Conservation (phyloP, 208 protist species). For the Tritrichomonas foetus region DNA sequence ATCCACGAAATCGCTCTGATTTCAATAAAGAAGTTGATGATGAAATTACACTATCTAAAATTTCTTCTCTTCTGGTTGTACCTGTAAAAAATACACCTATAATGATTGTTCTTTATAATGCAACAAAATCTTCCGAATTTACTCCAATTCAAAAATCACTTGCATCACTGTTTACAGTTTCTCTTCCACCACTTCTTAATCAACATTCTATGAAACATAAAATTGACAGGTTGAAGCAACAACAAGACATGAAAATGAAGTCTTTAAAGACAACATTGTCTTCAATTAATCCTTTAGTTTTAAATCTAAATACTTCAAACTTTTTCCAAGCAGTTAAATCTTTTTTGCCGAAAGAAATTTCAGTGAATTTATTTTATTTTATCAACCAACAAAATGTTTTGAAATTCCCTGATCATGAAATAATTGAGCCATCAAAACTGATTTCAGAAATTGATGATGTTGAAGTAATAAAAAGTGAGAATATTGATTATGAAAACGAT, state of each 20-base stretch:
- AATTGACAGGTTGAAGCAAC: neutral
- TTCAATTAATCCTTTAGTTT: neutral
- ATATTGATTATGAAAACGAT: too few species aligned
- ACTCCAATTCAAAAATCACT: neutral
- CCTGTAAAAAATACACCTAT: neutral
- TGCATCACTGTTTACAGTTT: neutral
- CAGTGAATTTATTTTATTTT: neutral
- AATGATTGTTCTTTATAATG: neutral
- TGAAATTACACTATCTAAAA: neutral
- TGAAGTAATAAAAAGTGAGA: neutral
- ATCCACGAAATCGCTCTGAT: neutral
- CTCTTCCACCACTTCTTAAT: neutral
- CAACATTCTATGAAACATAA: neutral
- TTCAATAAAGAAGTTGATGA: neutral
- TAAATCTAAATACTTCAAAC: neutral
- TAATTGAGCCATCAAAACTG: neutral
- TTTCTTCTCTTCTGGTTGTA: neutral
- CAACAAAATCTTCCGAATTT: neutral
- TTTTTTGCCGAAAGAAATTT: neutral
- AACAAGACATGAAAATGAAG: neutral
- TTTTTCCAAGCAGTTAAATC: neutral
- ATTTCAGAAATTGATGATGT: neutral
- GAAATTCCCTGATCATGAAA: neutral
- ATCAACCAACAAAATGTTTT: neutral
- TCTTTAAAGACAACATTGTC: neutral